Base-by-base conservation (phyloP, 257 asterid genomes). In the Avicennia marina region DNA sequence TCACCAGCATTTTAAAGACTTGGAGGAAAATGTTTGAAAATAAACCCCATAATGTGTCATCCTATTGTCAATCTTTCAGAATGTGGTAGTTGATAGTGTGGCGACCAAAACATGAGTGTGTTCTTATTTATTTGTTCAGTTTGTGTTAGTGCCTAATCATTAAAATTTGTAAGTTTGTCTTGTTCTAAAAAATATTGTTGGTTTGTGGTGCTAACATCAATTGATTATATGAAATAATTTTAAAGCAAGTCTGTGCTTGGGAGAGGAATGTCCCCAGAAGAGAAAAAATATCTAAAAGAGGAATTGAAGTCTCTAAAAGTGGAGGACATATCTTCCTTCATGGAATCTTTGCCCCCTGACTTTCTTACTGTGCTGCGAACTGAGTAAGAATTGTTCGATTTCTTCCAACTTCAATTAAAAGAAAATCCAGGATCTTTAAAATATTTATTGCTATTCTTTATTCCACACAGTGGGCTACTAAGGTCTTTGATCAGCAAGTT, bases 261-360 rank as follows among this genome's bases (percentile, higher is more conserved):
- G 61, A 72, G 77, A 69, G 89, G 86, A 54, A 81, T 88, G 95
- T 75, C 94, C 4, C 63, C 59, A 59, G 95, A 83, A 74, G 97
- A 88, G 81, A 83, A 63, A 58, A 73, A 64, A 36, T 44, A 60
- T 79, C 63, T 91, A 38, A 83, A 66, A 79, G 79, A 80, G 79
- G 95, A 88, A 31, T n/a, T 86, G 65, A 86, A 80, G 77, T 77
- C 81, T 59, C 69, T 91, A 17, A 80, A 74, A 67, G 69, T 86
- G 89, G 97, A 84, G 75, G 97, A 91, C 64, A 63, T 91, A 73
- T 91, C 95, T 51, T 81, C 91, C n/a, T 85, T 91, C 66, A 88
- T 91, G 97, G 95, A 86, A 65, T 83, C 95, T 40, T 76, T 91
- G 71, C 90, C 98, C 31, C 74, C 89, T 1, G 94, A 91, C 60